These are phyloP conservation scores for Apiospora sp. DNA, from an alignment of 2,329 filamentous ascomycete genomes.

Conservation along the genomic window DNA sequence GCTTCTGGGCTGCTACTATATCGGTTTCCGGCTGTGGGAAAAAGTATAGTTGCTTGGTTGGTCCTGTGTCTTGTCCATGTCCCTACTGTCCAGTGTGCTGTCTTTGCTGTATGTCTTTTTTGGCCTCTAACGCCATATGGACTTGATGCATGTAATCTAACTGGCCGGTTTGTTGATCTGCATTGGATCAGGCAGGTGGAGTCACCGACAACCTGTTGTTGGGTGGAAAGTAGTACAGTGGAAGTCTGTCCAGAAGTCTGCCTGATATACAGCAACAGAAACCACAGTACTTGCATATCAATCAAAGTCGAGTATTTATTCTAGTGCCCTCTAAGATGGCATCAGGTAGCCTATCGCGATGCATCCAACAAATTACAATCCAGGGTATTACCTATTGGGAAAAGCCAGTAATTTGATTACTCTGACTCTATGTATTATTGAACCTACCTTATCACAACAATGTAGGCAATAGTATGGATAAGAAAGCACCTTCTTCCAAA, in stretches of 20 bases:
- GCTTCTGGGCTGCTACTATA: no score
- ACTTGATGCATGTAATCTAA: slow-evolving; percentile 14
- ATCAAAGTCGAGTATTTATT: neutral
- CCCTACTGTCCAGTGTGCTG: neutral
- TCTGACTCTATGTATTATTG: no score
- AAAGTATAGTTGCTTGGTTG: no score
- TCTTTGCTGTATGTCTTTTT: neutral
- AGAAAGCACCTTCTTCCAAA: neutral
- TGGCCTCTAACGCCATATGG: neutral
- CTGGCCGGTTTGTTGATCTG: neutral
- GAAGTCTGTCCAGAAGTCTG: neutral
- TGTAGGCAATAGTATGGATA: neutral
- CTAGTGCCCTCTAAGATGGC: neutral
- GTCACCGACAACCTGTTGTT: neutral
- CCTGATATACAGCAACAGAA: neutral
- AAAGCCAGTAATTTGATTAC: no score
- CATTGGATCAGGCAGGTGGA: slow-evolving; percentile 18
- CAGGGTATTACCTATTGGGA: no score
- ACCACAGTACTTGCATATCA: neutral
- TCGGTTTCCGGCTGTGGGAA: no score
- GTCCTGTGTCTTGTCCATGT: no score
- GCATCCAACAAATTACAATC: no score
- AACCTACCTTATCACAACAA: no score
- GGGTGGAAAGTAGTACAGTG: neutral
- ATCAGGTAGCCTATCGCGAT: no score